Evolutionary conservation across 129 eudicot species (phyloP).

Genomic region (Saussurea involucrata): DNA sequence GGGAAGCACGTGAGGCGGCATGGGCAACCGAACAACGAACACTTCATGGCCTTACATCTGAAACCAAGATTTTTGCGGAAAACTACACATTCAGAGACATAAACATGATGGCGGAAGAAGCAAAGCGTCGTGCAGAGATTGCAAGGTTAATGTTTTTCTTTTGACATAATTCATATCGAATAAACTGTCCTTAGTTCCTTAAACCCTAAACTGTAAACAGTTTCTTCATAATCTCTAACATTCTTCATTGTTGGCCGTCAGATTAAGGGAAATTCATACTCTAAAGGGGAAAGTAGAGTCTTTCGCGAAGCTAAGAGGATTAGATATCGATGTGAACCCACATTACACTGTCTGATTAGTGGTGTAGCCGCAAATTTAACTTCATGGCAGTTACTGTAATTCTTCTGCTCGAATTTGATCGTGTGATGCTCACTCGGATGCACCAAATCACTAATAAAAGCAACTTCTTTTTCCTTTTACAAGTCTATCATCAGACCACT

Average conservation of each 20-base stretch:
- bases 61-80: slow-evolving; percentile 37
- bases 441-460: slow-evolving; percentile 26
- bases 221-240: neutral
- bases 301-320: slow-evolving; percentile 60
- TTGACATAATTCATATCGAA: neutral
- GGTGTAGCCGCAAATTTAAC: neutral
- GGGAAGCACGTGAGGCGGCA: slow-evolving; percentile 66
- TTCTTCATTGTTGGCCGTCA: slow-evolving; percentile 15
- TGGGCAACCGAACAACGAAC: slow-evolving; percentile 75
- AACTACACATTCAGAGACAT: slow-evolving; percentile 53
- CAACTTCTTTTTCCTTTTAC: slow-evolving; percentile 8
- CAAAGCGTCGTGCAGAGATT: slow-evolving; percentile 69
- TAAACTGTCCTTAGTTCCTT: neutral
- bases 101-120: slow-evolving; percentile 70
- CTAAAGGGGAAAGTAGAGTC: slow-evolving; percentile 69
- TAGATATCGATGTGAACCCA: slow-evolving; percentile 64
- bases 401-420: slow-evolving; percentile 14
- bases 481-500: slow-evolving; percentile 8
- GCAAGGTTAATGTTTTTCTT: slow-evolving; percentile 43
- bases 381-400: neutral
- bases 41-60: slow-evolving; percentile 49
- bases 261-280: slow-evolving; percentile 67
- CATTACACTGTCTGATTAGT: slow-evolving; percentile 53
- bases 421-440: slow-evolving; percentile 25
- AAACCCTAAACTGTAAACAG: neutral